These are phyloP conservation scores for Tuctoria greenei DNA, from an alignment of 176 grass and related monocot species.

Conservation along the genomic window DNA sequence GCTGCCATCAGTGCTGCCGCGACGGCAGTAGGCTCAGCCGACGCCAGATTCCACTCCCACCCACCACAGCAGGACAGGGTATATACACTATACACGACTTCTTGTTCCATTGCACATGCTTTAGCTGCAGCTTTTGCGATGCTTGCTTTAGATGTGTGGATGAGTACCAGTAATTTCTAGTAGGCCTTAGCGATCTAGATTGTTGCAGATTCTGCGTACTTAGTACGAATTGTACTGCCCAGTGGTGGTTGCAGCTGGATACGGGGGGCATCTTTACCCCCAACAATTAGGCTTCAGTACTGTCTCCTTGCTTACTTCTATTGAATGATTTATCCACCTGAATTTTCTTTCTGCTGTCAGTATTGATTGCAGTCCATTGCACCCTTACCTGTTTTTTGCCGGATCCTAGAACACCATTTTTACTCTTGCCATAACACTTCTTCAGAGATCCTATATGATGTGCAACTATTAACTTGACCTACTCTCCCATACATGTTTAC, in stretches of 20 bases:
- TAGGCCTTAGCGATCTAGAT: conserved; percentile 32
- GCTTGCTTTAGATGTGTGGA: conserved; percentile 47
- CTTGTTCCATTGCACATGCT: conserved; percentile 29
- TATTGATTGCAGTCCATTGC: neutral
- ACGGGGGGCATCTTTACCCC: conserved; percentile 15
- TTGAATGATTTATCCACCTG: neutral
- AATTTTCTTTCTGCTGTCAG: neutral
- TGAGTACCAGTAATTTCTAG: conserved; percentile 28
- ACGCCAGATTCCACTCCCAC: conserved; percentile 59
- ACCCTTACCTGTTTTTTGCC: neutral
- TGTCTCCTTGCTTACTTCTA: conserved; percentile 11
- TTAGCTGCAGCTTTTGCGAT: conserved; percentile 36
- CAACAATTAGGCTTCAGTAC: conserved; percentile 43
- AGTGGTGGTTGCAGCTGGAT: conserved; percentile 44
- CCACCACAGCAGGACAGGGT: conserved; percentile 56
- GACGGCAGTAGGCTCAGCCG: conserved; percentile 50
- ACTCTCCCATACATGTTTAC: neutral
- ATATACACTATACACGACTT: conserved; percentile 38
- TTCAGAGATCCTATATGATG: neutral
- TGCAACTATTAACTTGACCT: neutral
- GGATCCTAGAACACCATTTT: neutral
- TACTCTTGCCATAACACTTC: neutral
- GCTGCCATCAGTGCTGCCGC: conserved; percentile 63
- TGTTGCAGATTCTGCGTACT: conserved; percentile 38
- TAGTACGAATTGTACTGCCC: conserved; percentile 42